A percentile compares a stretch with the other conserved stretches of the same genome.
Conservation (phyloP, 768 basidiomycete species). For the Hygrocybe coccinea region DNA sequence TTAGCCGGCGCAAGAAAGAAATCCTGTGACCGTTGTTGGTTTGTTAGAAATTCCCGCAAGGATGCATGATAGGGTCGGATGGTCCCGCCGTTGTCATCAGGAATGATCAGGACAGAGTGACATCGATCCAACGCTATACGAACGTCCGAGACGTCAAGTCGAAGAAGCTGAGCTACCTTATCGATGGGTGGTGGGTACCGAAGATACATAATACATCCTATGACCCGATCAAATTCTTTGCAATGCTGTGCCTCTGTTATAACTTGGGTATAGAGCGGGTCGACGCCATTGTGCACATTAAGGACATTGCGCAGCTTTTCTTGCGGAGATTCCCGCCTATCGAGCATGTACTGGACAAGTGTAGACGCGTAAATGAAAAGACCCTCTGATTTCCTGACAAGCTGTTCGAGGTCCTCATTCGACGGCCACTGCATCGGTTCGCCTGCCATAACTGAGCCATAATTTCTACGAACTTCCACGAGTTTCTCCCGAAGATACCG, state of each 20-base stretch:
- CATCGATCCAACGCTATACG: constrained; percentile 1
- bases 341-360: not conserved
- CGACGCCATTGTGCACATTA: constrained; percentile 5
- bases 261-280: constrained; percentile 11
- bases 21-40: too few species aligned
- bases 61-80: too few species aligned
- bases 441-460: not conserved
- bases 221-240: not conserved
- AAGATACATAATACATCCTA: constrained; percentile 5
- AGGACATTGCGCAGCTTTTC: constrained; percentile 5
- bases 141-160: not conserved
- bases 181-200: not conserved
- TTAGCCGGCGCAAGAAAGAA: too few species aligned
- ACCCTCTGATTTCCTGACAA: constrained; percentile 2
- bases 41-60: too few species aligned
- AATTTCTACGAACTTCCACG: not conserved
- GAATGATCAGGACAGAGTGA: too few species aligned
- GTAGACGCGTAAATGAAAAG: constrained; percentile 9
- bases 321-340: not conserved
- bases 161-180: constrained; percentile 2
- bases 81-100: too few species aligned
- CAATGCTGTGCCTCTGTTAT: constrained; percentile 3
- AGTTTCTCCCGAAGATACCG: not conserved
- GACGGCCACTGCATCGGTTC: constrained; percentile 3
- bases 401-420: not conserved